Conservation (phyloP, 2,329 filamentous ascomycete genomes). For the Claviceps sp. region DNA sequence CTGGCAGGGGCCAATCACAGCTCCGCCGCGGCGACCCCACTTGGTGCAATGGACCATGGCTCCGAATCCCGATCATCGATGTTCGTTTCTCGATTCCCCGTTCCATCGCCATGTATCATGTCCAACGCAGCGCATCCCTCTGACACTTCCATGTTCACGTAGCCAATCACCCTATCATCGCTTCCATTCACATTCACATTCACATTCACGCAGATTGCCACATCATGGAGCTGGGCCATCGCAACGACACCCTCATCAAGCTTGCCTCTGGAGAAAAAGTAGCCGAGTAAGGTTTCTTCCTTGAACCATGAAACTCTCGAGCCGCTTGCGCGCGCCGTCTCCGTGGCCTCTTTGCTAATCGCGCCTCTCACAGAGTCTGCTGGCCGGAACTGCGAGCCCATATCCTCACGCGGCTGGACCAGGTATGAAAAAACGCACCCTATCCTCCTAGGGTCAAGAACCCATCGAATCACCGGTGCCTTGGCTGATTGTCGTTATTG, state of each 20-base stretch:
- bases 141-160: neutral
- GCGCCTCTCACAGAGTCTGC: conserved; percentile 39
- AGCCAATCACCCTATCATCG: neutral
- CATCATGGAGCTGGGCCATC: conserved; percentile 41
- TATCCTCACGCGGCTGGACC: conserved; percentile 55
- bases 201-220: conserved; percentile 8
- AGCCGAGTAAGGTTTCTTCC: conserved; percentile 37
- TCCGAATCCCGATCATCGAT: too few relatives aligned
- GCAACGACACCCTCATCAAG: conserved; percentile 33
- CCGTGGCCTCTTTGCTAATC: conserved; percentile 13
- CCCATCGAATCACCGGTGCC: too few relatives aligned
- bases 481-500: too few relatives aligned
- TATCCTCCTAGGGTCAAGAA: too few relatives aligned
- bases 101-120: too few relatives aligned
- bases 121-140: neutral
- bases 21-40: too few relatives aligned
- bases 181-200: neutral
- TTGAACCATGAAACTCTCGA: neutral
- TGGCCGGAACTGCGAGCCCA: conserved; percentile 57
- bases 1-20: too few relatives aligned
- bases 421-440: conserved; percentile 22
- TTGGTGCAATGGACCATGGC: too few relatives aligned
- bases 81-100: too few relatives aligned
- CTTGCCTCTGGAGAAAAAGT: conserved; percentile 39
- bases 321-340: neutral